Evolutionary conservation across 495 filamentous ascomycete species (phyloP).

Genomic region (Poronia punctata): DNA sequence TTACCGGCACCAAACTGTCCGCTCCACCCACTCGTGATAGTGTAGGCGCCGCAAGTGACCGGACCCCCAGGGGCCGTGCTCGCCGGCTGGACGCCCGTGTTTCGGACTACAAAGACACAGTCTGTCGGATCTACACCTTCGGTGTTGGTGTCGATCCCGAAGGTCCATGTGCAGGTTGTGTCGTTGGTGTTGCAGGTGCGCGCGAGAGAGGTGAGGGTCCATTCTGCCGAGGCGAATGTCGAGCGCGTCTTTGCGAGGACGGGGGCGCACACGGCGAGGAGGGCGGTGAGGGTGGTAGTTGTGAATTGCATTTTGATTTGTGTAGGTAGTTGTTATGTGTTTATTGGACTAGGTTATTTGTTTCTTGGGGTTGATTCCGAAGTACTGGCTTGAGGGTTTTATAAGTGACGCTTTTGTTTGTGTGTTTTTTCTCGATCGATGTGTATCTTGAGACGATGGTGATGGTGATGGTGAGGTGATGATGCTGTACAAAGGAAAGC

Average conservation of each 20-base stretch:
- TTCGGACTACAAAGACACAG: conserved; percentile 35
- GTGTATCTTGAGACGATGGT: no score
- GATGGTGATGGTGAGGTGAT: no score
- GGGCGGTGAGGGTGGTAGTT: conserved; percentile 29
- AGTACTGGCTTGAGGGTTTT: no score
- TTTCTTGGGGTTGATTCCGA: no score
- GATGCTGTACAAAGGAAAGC: no score
- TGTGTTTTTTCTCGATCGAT: no score
- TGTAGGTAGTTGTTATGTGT: no score
- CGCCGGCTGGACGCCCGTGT: conserved; percentile 22
- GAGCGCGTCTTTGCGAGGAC: conserved; percentile 36
- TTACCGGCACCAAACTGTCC: conserved; percentile 45
- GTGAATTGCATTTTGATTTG: conserved; percentile 45
- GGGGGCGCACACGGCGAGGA: conserved; percentile 31
- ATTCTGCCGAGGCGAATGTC: conserved; percentile 31
- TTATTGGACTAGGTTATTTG: no score
- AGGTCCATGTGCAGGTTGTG: conserved; percentile 42
- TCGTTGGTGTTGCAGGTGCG: conserved; percentile 41
- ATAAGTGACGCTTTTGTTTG: no score
- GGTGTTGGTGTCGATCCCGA: conserved; percentile 36
- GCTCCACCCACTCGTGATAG: conserved; percentile 49
- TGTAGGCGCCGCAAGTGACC: conserved; percentile 40
- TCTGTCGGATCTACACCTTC: conserved; percentile 18
- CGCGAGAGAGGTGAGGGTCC: conserved; percentile 42
- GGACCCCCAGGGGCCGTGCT: conserved; percentile 33